Conservation (phyloP, 179 eudicot species). For the Dionaea muscipula region DNA sequence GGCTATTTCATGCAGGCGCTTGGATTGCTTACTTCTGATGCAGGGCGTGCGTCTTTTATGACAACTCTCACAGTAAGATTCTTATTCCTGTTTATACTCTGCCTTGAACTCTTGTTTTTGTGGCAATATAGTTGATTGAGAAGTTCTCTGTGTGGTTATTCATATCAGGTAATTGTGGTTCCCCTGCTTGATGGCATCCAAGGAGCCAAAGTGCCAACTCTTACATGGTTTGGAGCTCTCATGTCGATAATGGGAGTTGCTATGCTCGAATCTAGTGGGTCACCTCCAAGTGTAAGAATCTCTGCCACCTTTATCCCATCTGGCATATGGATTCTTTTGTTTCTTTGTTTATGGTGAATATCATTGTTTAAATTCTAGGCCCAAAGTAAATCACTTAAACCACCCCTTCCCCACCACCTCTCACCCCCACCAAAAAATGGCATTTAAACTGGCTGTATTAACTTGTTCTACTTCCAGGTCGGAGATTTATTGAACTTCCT, state of each 20-base stretch:
- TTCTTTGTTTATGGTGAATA: no score
- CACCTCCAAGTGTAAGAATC: slow-evolving; percentile 43
- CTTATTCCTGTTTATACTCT: neutral
- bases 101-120: neutral
- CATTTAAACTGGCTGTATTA: no score
- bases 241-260: slow-evolving; percentile 38
- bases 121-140: neutral
- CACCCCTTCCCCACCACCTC: no score
- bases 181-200: slow-evolving; percentile 47
- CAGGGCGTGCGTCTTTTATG: slow-evolving; percentile 41
- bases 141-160: slow-evolving; percentile 2
- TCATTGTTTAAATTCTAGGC: no score
- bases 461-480: slow-evolving; percentile 33
- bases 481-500: slow-evolving; percentile 43
- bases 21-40: slow-evolving; percentile 63
- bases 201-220: slow-evolving; percentile 34
- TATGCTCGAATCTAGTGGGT: slow-evolving; percentile 50
- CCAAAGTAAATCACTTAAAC: no score
- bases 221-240: slow-evolving; percentile 47
- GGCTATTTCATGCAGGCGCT: slow-evolving; percentile 61
- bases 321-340: no score
- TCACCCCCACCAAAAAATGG: no score
- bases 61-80: slow-evolving; percentile 34
- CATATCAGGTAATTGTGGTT: slow-evolving; percentile 43
- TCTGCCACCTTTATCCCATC: neutral